Conservation (phyloP, 2,329 filamentous ascomycete species). For the Allantophomopsis lycopodina region DNA sequence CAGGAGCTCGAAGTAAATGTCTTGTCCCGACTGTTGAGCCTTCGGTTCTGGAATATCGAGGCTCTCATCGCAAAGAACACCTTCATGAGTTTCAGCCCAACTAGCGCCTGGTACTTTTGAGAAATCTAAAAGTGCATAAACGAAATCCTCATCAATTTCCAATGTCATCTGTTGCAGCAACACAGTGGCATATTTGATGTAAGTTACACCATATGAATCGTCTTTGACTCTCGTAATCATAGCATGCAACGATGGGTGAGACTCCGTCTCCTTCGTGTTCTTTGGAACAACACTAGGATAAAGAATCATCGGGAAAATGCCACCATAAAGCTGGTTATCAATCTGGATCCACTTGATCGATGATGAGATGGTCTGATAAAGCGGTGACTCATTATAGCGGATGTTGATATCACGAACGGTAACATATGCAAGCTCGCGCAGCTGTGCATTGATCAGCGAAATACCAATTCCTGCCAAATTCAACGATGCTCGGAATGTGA, state of each 20-base stretch:
- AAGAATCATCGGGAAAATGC: conserved; percentile 92
- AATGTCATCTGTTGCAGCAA: conserved; percentile 96
- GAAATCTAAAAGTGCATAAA: conserved; percentile 91
- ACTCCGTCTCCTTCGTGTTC: conserved; percentile 89
- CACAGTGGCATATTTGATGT: conserved; percentile 95
- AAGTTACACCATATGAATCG: conserved; percentile 92
- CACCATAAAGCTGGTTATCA: conserved; percentile 95
- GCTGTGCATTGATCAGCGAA: conserved; percentile 82
- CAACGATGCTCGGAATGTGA: conserved; percentile 80
- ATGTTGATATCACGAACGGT: conserved; percentile 86
- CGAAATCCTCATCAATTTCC: conserved; percentile 95
- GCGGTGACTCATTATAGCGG: conserved; percentile 81
- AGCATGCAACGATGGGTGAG: conserved; percentile 85
- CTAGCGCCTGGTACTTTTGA: conserved; percentile 82
- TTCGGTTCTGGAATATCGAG: conserved; percentile 88
- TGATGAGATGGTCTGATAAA: conserved; percentile 84
- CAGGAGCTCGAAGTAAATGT: conserved; percentile 95
- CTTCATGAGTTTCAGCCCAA: conserved; percentile 66
- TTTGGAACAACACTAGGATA: conserved; percentile 98
- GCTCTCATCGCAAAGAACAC: conserved; percentile 76
- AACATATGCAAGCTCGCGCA: conserved; percentile 85
- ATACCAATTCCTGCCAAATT: conserved; percentile 83
- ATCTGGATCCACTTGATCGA: conserved; percentile 98
- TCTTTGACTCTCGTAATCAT: conserved; percentile 94
- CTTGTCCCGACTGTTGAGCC: conserved; percentile 70